Base-by-base conservation (phyloP, 75 land plant species). In the Adiantum capillusveneris region DNA sequence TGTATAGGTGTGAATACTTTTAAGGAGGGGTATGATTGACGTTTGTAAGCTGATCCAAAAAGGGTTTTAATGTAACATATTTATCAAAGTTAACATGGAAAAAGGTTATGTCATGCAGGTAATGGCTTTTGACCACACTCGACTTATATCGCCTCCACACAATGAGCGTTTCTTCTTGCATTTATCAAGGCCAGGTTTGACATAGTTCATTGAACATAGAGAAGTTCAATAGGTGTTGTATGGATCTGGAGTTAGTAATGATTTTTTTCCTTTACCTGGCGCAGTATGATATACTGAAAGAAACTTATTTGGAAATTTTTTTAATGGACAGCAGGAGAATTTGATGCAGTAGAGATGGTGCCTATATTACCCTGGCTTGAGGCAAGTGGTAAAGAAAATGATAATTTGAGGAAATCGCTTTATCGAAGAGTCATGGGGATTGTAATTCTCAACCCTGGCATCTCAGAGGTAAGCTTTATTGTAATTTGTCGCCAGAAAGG, bases 391-490 rank as follows among this genome's bases (percentile, higher is more conserved):
- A 70, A 79, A 30, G 58, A 43, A 11, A 86, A 89, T 44, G 59
- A 31, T 27, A 31, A 44, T 14, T 58, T 89, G 43, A 73, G 77
- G 62, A 74, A 68, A 41, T 74, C 75, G 24, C 79, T 94, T 44
- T 43, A 51, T 28, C 83, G 90, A 28, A 77, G 96, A 50, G 58
- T 89, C 53, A 61, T 89, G 72, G 96, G 98, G 16, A 75, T 66
- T 52, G 91, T 94, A 18, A 89, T 84, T 83, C 84, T 76, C 58
- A 81, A 83, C 59, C 98, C 96, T 75, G 98, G 98, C 46, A 81
- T 94, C 28, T 60, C 74, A 44, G 98, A 94, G 96, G 98, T 88
- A 79, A n/a, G n/a, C n/a, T n/a, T n/a, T n/a, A n/a, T n/a, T n/a
- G n/a, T n/a, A n/a, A 39, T 9, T 13, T 13, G 42, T 39, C 13